Conservation (phyloP, 352 stramenopile genomes). For the Globisporangium yorkense region DNA sequence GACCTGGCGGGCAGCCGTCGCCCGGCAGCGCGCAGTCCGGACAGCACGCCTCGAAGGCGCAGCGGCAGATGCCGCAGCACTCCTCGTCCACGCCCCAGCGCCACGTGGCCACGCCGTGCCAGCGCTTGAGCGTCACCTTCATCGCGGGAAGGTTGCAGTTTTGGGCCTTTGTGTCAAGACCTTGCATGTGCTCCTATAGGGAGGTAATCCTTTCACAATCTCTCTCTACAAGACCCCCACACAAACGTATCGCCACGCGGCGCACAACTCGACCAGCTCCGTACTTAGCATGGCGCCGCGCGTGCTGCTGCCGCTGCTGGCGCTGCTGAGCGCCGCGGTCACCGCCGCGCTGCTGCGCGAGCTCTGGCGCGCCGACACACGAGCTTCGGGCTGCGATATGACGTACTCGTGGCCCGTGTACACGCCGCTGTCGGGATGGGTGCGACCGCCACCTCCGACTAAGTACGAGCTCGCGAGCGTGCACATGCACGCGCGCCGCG, state of each 20-base stretch:
- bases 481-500: constrained; percentile 52
- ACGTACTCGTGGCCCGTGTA: constrained; percentile 86
- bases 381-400: constrained; percentile 66
- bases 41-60: constrained; percentile 79
- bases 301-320: constrained; percentile 48
- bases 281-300: background rate
- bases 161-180: background rate
- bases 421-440: constrained; percentile 34
- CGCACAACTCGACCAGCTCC: background rate
- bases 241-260: background rate
- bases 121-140: constrained; percentile 83
- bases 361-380: constrained; percentile 22
- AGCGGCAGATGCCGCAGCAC: constrained; percentile 86
- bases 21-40: constrained; percentile 71
- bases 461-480: constrained; percentile 70
- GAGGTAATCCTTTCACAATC: background rate
- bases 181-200: background rate
- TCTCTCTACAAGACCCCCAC: background rate
- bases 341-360: constrained; percentile 37
- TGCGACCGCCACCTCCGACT: constrained; percentile 20
- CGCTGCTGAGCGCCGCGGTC: constrained; percentile 26
- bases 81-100: constrained; percentile 90
- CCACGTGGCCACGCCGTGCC: constrained; percentile 89
- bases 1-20: constrained; percentile 82
- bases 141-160: constrained; percentile 17